Conservation (phyloP, 2,329 filamentous ascomycete genomes). For the Xenosphaeropsis pyriputrescens region DNA sequence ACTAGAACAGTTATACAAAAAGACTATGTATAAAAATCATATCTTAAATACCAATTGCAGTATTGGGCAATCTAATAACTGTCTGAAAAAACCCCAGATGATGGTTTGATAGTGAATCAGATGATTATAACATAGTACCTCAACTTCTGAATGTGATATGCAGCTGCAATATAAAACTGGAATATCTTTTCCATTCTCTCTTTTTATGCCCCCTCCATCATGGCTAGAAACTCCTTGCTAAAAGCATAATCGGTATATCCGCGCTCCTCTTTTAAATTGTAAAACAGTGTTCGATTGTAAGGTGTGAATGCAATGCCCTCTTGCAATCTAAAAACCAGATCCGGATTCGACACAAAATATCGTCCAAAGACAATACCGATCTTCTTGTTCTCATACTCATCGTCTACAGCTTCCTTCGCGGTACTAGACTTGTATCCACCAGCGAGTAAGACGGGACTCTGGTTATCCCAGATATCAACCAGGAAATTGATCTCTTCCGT, state of each 20-base stretch:
- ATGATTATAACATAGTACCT: no score
- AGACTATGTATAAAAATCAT: no score
- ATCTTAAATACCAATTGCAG: no score
- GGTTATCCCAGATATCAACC: conserved; percentile 20
- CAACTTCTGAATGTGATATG: no score
- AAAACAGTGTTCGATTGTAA: conserved; percentile 2
- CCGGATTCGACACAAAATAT: conserved; percentile 25
- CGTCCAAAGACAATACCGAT: conserved; percentile 8
- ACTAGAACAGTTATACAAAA: no score
- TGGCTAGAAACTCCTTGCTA: conserved; percentile 11
- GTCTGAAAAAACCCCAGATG: no score
- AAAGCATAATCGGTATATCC: conserved; percentile 16
- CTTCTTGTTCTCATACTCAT: conserved; percentile 1
- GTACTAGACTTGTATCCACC: conserved; percentile 3
- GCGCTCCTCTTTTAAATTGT: conserved; percentile 8
- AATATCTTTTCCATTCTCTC: no score
- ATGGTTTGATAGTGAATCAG: no score
- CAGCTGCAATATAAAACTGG: no score
- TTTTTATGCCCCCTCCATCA: no score
- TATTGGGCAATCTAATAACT: no score
- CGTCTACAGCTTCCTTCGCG: conserved; percentile 21
- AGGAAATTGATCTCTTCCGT: conserved; percentile 23
- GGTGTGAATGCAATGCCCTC: neutral
- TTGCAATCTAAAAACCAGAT: conserved; percentile 16
- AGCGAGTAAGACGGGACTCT: conserved; percentile 7